Base-by-base conservation (phyloP, 2,329 filamentous ascomycete genomes). In the Diaporthe velutina region DNA sequence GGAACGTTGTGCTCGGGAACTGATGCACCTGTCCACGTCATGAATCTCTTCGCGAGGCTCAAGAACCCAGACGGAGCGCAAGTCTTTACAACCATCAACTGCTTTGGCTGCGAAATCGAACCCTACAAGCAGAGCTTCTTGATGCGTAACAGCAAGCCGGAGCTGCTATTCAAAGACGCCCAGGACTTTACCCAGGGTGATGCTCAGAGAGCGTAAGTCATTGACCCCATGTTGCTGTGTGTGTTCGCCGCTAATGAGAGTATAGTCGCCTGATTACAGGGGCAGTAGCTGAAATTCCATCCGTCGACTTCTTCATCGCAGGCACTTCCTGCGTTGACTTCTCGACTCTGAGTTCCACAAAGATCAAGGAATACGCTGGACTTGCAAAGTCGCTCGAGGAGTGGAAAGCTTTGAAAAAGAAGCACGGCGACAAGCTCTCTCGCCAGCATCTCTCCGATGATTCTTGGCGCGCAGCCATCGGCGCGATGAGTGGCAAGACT, bases 1-100 rank as follows among this genome's bases (percentile, higher is more conserved):
- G 93, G 88, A 0, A 96, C 94, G 0, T 90, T 95, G 85, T 96
- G 93, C 80, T 95, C 93, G 1, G 94, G 94, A 0, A 96, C 94
- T 0, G 94, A 96, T 78, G 91, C 91, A 6, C 94, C 94, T 0
- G 83, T 96, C 2, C 85, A 95, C 1, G 92, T 92, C 1, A 66
- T 76, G 68, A 64, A 76, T 0, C 70, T 76, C 10, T 76, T 76
- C 13, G 50, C 48, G 19, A 73, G 66, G 73, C 40, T 74, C n/a
- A 76, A 73, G 75, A 73, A 74, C 19, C 12, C 25, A 9, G 17
- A 66, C 8, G 68, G 70, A 19, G 30, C 60, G 2, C 70, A 66
- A 48, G 64, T 76, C 22, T 73, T 76, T 10, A 58, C 40, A 4
- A 73, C 57, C 13, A n/a, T 74, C 55, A 76, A 94, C 76, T 77